Base-by-base conservation (phyloP, 768 basidiomycete species). In the Suillus paluster region DNA sequence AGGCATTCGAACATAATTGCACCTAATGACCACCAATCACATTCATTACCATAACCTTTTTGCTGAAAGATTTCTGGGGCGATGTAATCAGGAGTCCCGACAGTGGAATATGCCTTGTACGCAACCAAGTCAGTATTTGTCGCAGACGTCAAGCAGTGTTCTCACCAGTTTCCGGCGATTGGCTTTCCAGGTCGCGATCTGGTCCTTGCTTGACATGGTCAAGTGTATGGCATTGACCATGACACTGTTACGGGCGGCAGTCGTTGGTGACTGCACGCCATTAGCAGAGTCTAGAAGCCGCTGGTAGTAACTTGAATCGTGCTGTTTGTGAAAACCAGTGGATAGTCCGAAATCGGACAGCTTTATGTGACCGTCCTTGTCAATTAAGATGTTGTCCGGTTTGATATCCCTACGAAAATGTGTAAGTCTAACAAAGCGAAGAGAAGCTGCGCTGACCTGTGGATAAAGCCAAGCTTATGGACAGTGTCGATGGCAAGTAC, bases 21-120 rank as follows among this genome's bases (percentile, higher is more conserved):
- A 5, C 97, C 97, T 33, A 99, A 83, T 9, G 96, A 97, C 97
- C 97, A 99, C 95, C 96, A 99, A 75, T 99, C 97, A 71, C 96
- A 98, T 76, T 97, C 96, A 70, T 96, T 94, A 25, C 94, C 95
- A 73, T 99, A 99, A n/a, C 97, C 97, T 72, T 93, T 90, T 73
- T 96, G 94, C 63, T 91, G 76, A 82, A 99, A 99, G 70, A 98
- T 97, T 74, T 99, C 96, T 1, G 96, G 95, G 3, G 97, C 95
- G 68, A 98, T 97, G 75, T 97, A 90, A 75, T 98, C 97, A 4
- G 95, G 96, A 27, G 96, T 98, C 44, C 96, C 96, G 64, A 98
- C 97, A 12, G 97, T 99, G 4, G 96, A 98, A 77, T 96, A 99
- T 4, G 97, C 97, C 94, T 95, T 62, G 39, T 19, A 17, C 39